Evolutionary conservation across 805 yeast genomes (phyloP).

Genomic region (Nakazawaea ishiwadae): DNA sequence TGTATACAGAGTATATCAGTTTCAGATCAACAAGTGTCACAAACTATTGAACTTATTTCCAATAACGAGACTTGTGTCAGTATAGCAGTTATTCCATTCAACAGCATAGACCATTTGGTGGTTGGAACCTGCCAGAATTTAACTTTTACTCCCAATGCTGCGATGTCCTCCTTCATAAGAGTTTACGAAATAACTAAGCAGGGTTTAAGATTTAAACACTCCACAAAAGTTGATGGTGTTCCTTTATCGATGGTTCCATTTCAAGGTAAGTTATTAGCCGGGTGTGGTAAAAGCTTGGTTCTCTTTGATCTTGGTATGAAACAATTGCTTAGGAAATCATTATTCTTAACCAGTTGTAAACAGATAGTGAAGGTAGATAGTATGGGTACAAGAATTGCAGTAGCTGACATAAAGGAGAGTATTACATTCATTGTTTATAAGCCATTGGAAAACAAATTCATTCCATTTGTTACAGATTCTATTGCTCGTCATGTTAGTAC

Average conservation of each 20-base stretch:
- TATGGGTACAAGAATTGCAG: conserved; percentile 54
- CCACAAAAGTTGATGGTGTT: conserved; percentile 47
- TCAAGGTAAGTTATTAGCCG: conserved; percentile 57
- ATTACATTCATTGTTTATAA: conserved; percentile 54
- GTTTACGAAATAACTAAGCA: conserved; percentile 28
- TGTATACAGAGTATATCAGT: conserved; percentile 47
- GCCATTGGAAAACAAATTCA: conserved; percentile 40
- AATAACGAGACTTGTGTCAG: conserved; percentile 39
- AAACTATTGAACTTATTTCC: conserved; percentile 36
- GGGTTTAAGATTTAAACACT: conserved; percentile 50
- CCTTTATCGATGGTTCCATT: conserved; percentile 50
- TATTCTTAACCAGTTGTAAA: conserved; percentile 35
- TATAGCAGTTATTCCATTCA: conserved; percentile 26
- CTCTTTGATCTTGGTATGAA: conserved; percentile 73
- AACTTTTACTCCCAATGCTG: conserved; percentile 24
- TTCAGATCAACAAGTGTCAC: conserved; percentile 27
- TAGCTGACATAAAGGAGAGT: conserved; percentile 71
- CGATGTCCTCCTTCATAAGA: conserved; percentile 26
- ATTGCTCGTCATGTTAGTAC: conserved; percentile 64
- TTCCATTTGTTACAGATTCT: conserved; percentile 66
- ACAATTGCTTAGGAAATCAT: conserved; percentile 69
- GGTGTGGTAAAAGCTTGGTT: conserved; percentile 46
- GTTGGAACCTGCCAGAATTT: conserved; percentile 38
- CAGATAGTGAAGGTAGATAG: conserved; percentile 51
- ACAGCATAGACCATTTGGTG: conserved; percentile 30